These are phyloP conservation scores for Fistulinella cinereoalba DNA, from an alignment of 1,284 basidiomycete genomes.

Conservation along the genomic window DNA sequence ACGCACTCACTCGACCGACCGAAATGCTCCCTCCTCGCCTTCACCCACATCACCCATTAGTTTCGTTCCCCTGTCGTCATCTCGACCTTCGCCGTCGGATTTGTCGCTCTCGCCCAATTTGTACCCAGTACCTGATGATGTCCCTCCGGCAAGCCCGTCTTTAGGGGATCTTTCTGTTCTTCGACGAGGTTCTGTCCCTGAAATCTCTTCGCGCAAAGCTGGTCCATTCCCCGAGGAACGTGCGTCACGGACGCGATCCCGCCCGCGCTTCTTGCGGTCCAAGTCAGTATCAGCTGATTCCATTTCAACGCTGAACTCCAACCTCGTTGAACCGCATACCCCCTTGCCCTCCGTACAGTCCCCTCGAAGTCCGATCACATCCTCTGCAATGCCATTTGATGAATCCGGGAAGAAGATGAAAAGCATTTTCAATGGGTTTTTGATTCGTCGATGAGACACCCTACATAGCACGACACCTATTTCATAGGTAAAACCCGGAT, in stretches of 20 bases:
- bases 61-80: conserved; percentile 3
- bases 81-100: conserved; percentile 13
- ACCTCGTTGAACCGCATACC: conserved; percentile 11
- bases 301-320: conserved; percentile 21
- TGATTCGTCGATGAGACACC: conserved; percentile 30
- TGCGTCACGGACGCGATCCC: conserved; percentile 10
- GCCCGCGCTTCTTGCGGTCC: conserved; percentile 27
- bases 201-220: conserved; percentile 18
- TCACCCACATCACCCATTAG: conserved; percentile 24
- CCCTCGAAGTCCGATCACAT: conserved; percentile 4
- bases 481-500: too few relatives aligned
- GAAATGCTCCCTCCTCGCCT: conserved; percentile 8
- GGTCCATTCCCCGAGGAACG: conserved; percentile 19
- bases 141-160: neutral
- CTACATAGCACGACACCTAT: too few relatives aligned
- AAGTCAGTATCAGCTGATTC: conserved; percentile 35
- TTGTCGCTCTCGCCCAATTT: neutral
- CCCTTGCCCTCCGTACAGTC: conserved; percentile 5
- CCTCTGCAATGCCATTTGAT: conserved; percentile 8
- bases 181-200: conserved; percentile 34
- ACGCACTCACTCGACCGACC: conserved; percentile 2
- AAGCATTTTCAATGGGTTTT: conserved; percentile 29
- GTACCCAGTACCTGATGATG: conserved; percentile 1
- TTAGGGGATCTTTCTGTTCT: conserved; percentile 6
- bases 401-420: conserved; percentile 30